Base-by-base conservation (phyloP, 208 protist genomes). In the Herpetomonas tarakana region DNA sequence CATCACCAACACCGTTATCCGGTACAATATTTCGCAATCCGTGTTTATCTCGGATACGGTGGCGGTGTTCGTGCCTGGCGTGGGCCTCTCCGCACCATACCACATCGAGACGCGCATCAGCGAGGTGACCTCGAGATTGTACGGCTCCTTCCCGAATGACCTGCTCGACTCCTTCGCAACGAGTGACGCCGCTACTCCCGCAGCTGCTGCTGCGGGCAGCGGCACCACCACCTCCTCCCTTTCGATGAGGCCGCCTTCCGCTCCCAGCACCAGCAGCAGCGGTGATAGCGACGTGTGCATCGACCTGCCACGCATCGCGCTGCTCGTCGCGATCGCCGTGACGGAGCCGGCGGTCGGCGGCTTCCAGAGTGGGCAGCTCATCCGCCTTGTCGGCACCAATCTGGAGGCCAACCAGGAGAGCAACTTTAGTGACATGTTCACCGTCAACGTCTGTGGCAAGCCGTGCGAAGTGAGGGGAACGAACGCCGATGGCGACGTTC, bases 401-500 rank as follows among this genome's bases (percentile, higher is more conserved):
- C 16, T 76, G 25, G 56, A 58, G 24, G 1, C 52, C 0, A 21
- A n/a, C 14, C 14, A 47, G 1, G 28, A 64, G 2, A 45, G 0
- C 0, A 30, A 65, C 0, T 22, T 71, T 22, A 1, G 30, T 18
- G 30, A 31, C 46, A 22, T 70, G 4, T 55, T 76, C n/a, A 21
- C 58, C 1, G 61, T 81, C n/a, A 58, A 45, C 25, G 66, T 81
- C 22, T 81, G 75, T 38, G 75, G 75, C 18, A 59, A 60, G 14
- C 53, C 21, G 29, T 81, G 75, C 51, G 29, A 45, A 7, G 65
- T 76, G n/a, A 52, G 52, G 18, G 50, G 50, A 38, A 57, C 69
- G 1, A 74, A 39, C 31, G 47, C 19, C 6, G 11, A 11, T 1
- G 68, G 70, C 3, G 75, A 81, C 51, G 63, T 73, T 46, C 19